Conservation (phyloP, 73 alveolate species). For the Uronychia setigera region DNA sequence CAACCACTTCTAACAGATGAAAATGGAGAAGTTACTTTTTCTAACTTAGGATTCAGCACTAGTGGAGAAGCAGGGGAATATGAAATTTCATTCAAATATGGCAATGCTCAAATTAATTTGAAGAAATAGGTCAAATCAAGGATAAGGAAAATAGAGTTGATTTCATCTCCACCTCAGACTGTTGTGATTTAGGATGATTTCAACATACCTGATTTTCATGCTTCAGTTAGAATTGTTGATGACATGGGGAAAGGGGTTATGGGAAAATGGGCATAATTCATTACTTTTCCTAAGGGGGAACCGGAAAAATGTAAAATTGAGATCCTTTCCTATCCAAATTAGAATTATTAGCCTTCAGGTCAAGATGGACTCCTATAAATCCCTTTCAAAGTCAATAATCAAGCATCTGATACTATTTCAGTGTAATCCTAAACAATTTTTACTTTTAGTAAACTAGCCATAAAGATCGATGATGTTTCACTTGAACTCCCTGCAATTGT, state of each 20-base stretch:
- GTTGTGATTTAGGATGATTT: neutral
- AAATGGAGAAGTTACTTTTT: neutral
- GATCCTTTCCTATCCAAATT: neutral
- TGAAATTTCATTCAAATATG: neutral
- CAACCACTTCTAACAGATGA: neutral
- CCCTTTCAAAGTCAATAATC: neutral
- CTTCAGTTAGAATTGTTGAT: neutral
- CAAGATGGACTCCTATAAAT: neutral
- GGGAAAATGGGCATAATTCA: neutral
- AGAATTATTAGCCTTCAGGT: neutral
- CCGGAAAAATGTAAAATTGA: neutral
- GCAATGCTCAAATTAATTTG: neutral
- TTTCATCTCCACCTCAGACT: neutral
- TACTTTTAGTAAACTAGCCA: neutral
- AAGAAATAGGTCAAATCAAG: neutral
- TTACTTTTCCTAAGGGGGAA: neutral
- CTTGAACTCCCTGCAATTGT: neutral
- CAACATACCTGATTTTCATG: neutral
- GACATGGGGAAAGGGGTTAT: neutral
- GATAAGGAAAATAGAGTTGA: neutral
- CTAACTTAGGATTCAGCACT: neutral
- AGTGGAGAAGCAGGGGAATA: neutral
- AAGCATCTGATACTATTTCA: neutral
- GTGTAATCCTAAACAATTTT: neutral
- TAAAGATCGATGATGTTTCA: neutral